Percentiles rank a stretch among this genome's conserved stretches.
phyloP scores from a whole-genome alignment of 495 filamentous ascomycete genomes.

The Hapsidospora chrysogenum region DNA sequence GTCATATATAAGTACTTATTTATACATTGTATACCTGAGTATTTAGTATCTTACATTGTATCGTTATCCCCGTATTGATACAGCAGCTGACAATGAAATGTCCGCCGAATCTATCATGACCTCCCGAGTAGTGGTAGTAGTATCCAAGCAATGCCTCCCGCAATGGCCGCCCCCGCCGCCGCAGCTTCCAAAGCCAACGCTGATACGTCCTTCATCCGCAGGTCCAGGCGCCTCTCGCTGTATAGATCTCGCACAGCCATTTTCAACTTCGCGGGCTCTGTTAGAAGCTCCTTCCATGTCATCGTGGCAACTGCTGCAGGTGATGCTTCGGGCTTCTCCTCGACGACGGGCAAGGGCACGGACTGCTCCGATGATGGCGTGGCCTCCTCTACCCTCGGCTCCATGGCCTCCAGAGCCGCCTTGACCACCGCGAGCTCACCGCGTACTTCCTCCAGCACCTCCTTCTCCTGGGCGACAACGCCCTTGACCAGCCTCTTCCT shows the following conservation, averaged over 20 bases:
- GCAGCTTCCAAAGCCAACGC: slow-evolving; percentile 52
- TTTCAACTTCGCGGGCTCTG: slow-evolving; percentile 20
- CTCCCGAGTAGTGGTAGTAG: too few relatives aligned
- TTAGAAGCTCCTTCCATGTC: slow-evolving; percentile 32
- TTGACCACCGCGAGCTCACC: slow-evolving; percentile 11
- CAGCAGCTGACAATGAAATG: too few relatives aligned
- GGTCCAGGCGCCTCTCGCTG: slow-evolving; percentile 49
- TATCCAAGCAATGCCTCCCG: slow-evolving; percentile 37
- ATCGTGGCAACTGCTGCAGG: slow-evolving; percentile 8
- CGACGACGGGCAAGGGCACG: slow-evolving; percentile 2
- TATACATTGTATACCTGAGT: too few relatives aligned
- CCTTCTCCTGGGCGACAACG: slow-evolving; percentile 43
- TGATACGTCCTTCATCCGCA: slow-evolving; percentile 62
- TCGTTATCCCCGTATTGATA: too few relatives aligned
- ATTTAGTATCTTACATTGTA: too few relatives aligned
- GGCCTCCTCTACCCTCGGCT: slow-evolving; percentile 7
- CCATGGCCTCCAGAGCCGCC: slow-evolving; percentile 9
- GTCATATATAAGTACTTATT: too few relatives aligned
- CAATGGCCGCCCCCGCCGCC: slow-evolving; percentile 51
- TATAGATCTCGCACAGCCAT: slow-evolving; percentile 33
- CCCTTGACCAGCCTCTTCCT: slow-evolving; percentile 61
- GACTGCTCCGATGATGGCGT: slow-evolving; percentile 2
- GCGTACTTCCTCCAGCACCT: slow-evolving; percentile 61
- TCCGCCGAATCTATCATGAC: too few relatives aligned
- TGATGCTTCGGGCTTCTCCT: background rate